Evolutionary conservation across 2,329 filamentous ascomycete species (phyloP), one percentile per base, ranked within the genome.

Genomic region (Aspergillus piperis): DNA sequence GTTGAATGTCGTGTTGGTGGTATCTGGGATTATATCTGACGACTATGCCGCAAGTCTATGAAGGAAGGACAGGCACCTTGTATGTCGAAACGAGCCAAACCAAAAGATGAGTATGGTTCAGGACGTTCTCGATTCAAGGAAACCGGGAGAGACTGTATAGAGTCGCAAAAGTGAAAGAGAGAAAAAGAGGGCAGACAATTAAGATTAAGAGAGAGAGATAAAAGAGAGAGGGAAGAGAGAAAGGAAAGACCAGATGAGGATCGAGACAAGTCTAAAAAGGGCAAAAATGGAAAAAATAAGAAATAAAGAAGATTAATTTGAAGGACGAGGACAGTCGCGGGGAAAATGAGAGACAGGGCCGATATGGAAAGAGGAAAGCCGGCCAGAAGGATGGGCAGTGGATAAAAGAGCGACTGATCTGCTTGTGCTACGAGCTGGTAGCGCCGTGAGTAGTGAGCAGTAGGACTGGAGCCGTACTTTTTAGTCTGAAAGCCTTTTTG

Each of bases 371-470:
- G 60, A 62, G 61, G 64, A 59, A 64, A 61, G 67, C 68, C 65
- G 64, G 63, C 58, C 63, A 59, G 62, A 64, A 58, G 62, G 66
- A 65, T 67, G 64, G 64, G 62, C 62, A 63, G 69, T 74, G 71
- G 72, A 70, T 74, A 73, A 75, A 70, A 74, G 68, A 65, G 63
- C 60, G 67, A 71, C 65, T 71, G 72, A 75, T 74, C 72, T 74
- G 68, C 72, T 54, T 64, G 69, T 73, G 66, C 68, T 70, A 72
- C 69, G 67, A 68, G 65, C 65, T 70, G 64, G 67, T 64, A 69
- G 69, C 64, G 67, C 66, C 63, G 62, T 67, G 63, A 65, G 64
- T 70, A 71, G 70, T 68, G 59, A 58, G 56, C 62, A 57, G 68
- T 70, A 66, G 66, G 65, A 66, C 64, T 66, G 64, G 64, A 66